Evolutionary conservation across 2,329 filamentous ascomycete genomes (phyloP), one percentile per base, ranked within the genome.

Genomic region (Penicillium crustosum): DNA sequence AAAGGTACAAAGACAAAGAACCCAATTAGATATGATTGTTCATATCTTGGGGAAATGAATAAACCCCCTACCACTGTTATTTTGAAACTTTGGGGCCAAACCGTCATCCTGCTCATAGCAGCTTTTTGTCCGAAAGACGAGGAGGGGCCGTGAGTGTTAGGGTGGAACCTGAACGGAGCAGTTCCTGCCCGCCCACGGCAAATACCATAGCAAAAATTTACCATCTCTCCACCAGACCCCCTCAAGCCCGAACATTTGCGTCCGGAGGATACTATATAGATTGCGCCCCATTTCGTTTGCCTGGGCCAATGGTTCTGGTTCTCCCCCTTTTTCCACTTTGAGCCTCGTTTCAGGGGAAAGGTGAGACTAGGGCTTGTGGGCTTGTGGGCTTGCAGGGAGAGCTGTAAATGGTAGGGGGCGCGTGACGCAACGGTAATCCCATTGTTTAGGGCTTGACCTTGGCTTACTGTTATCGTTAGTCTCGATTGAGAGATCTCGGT

Each of bases 271-370:
- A n/a, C n/a, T n/a, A n/a, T n/a, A n/a, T n/a, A n/a, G n/a, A n/a
- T n/a, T n/a, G n/a, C n/a, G n/a, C n/a, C n/a, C n/a, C n/a, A n/a
- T n/a, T n/a, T n/a, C n/a, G n/a, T n/a, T n/a, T n/a, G n/a, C n/a
- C 19, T 8, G 21, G n/a, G 8, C 15, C 23, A 44, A 44, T 27
- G 23, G 25, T n/a, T 27, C 23, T 27, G 15, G 4, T 10, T 8
- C 17, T 25, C 13, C 45, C 6, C 19, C 15, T 10, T 9, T 48
- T 47, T n/a, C 31, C 31, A 7, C 23, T 45, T 56, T 27, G 9
- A 56, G 48, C 25, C 53, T 45, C 48, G 49, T 51, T 55, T 55
- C 52, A 52, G 53, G 53, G 39, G 39, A 27, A 50, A 33, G 44
- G 42, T 49, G 45, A 55, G 45, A 44, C 47, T 44, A 19, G 51